Evolutionary conservation across 139 green algal genomes (phyloP).

Genomic region (Chlorella sp.): DNA sequence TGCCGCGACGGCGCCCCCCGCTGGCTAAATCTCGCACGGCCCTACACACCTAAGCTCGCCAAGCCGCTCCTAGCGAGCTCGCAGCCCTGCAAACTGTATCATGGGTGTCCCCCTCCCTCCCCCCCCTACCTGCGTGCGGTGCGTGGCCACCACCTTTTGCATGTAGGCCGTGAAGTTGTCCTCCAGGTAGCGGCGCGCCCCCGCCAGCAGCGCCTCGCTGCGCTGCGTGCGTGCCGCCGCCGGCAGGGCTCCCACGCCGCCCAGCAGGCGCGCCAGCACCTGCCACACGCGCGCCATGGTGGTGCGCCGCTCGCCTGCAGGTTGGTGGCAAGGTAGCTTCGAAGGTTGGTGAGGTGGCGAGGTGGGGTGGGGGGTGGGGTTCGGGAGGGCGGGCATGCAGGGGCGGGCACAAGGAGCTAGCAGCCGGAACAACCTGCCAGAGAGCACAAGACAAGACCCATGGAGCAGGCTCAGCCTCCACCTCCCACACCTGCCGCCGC

Average conservation of each 20-base stretch:
- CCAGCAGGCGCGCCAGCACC: conserved; percentile 69
- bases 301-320: conserved; percentile 43
- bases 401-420: background rate
- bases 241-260: conserved; percentile 36
- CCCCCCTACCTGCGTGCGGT: conserved; percentile 60
- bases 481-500: background rate
- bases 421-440: background rate
- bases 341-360: background rate
- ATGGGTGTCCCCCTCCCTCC: too few relatives aligned
- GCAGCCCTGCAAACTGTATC: too few relatives aligned
- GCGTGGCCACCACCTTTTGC: conserved; percentile 60
- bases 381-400: background rate
- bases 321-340: too few relatives aligned
- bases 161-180: conserved; percentile 68
- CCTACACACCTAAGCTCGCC: too few relatives aligned
- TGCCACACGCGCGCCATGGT: conserved; percentile 71
- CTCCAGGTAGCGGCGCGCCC: conserved; percentile 68
- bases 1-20: background rate
- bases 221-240: conserved; percentile 27
- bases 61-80: too few relatives aligned
- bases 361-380: background rate
- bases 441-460: background rate
- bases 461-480: background rate
- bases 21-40: too few relatives aligned
- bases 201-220: conserved; percentile 42